Evolutionary conservation across 768 basidiomycete species (phyloP), one percentile per base, ranked within the genome.

Genomic region (Suillus variegatus): DNA sequence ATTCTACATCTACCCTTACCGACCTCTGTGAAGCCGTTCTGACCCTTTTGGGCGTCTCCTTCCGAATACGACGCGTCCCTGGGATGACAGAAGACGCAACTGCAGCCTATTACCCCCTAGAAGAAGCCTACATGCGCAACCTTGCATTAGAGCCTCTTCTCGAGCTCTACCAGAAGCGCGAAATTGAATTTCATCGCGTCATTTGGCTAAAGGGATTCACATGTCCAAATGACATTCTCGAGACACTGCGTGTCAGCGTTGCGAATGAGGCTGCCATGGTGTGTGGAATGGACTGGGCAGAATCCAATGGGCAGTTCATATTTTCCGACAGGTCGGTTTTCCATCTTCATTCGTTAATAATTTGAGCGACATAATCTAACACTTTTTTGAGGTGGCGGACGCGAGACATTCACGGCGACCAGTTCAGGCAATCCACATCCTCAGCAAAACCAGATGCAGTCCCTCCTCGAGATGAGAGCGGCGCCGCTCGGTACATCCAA

Each of bases 221-320:
- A 0, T 99, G 97, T 74, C 97, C 97, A 2, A 97, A 95, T 72
- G 97, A 99, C 75, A 95, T 99, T 57, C 82, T 99, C 61, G 97
- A 99, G 78, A 97, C 93, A 28, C 88, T 99, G 74, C 89, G 95
- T 68, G 91, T 98, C 66, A 94, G 92, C 74, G 84, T 91, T 69
- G 85, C 86, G 40, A 99, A 99, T 74, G 88, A 95, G 69, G 97
- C 97, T 3, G 94, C 95, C 0, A 94, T 99, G 94, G 95, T 98
- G 2, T 99, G 97, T 74, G 97, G 96, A 20, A 99, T 99, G 97
- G 97, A 99, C 74, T 99, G 97, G 97, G 97, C 95, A 13, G 96
- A 99, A 77, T 92, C 95, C 72, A 93, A 95, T 68, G 95, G 95
- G 0, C 92, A 94, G 78, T 99, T 98, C 82, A 95, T 98, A 69